Base-by-base conservation (phyloP, 1,284 basidiomycete genomes). In the Marasmius oreades region DNA sequence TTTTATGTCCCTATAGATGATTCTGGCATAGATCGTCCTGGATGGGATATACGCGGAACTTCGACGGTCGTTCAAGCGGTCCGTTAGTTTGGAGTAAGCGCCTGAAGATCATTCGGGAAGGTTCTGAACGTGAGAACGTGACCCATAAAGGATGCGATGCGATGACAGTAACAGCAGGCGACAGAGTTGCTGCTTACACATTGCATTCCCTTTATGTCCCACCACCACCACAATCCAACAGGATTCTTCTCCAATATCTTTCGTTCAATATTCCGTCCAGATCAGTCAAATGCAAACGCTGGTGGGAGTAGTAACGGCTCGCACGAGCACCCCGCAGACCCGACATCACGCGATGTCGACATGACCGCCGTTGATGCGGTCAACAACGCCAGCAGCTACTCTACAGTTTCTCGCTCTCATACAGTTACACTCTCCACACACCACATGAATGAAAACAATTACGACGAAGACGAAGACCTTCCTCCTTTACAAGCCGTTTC, bases 391-490 rank as follows among this genome's bases (percentile, higher is more conserved):
- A 10, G 8, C 6, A 11, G 10, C 20, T 18, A 45, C 20, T 4
- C 28, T 10, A 10, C 39, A 42, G 39, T 2, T 28, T 11, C 26
- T 46, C 7, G 42, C 16, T 33, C 48, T 11, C 5, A 12, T n/a
- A 16, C 34, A n/a, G 23, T 20, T 16, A n/a, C 43, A 39, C 14
- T 23, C 6, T 16, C 33, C 33, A 34, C 16, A 16, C 2, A 36
- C 14, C 33, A 31, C 28, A 14, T 7, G 3, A 37, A 26, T 37
- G 52, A 39, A 53, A 23, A 62, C 53, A 23, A 56, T 34, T 69
- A 72, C 23, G 69, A 73, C 51, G 69, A 72, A 53, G 64, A 66
- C n/a, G 64, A 69, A 45, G 64, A 60, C 54, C 39, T 65, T 51
- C 67, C 67, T 16, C 59, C 61, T 11, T 50, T 67, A 8, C 42